These are phyloP conservation scores for Paramecium bursaria DNA, from an alignment of 73 alveolate species.

Conservation along the genomic window DNA sequence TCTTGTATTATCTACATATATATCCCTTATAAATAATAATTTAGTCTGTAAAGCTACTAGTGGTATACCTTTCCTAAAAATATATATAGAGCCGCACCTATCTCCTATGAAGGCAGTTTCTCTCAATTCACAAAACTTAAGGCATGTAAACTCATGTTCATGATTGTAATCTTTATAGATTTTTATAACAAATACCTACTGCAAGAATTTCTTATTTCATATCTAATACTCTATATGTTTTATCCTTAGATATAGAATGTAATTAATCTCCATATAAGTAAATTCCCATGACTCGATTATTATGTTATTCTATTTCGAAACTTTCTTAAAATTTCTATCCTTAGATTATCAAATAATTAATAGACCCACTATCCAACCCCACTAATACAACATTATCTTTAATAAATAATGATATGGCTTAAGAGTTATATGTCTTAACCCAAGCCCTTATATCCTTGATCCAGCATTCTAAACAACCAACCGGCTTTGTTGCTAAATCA, in stretches of 20 bases:
- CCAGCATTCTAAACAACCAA: slow-evolving; percentile 49
- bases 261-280: not conserved
- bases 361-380: slow-evolving; percentile 52
- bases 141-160: slow-evolving; percentile 4
- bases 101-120: slow-evolving; percentile 55
- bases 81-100: slow-evolving; percentile 5
- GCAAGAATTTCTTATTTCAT: not conserved
- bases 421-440: slow-evolving; percentile 22
- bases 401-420: slow-evolving; percentile 32
- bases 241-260: slow-evolving; percentile 30
- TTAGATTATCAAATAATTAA: slow-evolving; percentile 14
- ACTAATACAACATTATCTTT: not conserved
- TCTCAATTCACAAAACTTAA: slow-evolving; percentile 1
- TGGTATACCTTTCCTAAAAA: not conserved
- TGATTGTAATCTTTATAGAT: slow-evolving; percentile 48
- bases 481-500: not conserved
- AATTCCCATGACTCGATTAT: slow-evolving; percentile 46
- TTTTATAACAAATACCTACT: too few species aligned
- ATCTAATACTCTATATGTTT: slow-evolving; percentile 36
- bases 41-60: not conserved
- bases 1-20: not conserved
- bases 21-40: slow-evolving; percentile 27
- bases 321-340: slow-evolving; percentile 1
- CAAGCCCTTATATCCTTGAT: not conserved
- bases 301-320: slow-evolving; percentile 46